phyloP scores from a whole-genome alignment of 2,329 filamentous ascomycete genomes.

The Fusarium floridanum region DNA sequence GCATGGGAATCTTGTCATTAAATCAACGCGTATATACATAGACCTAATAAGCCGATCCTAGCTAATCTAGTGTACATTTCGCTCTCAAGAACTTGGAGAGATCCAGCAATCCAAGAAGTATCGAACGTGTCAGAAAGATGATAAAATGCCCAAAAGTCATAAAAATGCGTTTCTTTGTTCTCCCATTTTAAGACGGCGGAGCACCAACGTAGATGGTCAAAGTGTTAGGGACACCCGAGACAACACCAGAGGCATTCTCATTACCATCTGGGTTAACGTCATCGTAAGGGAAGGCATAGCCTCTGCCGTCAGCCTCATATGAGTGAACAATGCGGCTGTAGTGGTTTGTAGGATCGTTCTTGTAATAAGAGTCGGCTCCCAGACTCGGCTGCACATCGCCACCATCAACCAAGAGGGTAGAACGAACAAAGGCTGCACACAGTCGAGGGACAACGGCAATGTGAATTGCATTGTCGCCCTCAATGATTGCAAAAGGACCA shows the following conservation, averaged over 20 bases:
- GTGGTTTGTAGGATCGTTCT: slow-evolving; percentile 61
- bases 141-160: not conserved
- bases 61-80: not conserved
- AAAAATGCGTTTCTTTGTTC: not conserved
- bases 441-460: slow-evolving; percentile 60
- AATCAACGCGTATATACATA: not conserved
- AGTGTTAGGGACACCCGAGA: slow-evolving; percentile 40
- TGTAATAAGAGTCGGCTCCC: slow-evolving; percentile 58
- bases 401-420: slow-evolving; percentile 59
- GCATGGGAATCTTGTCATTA: not conserved
- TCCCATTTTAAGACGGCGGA: slow-evolving; percentile 14
- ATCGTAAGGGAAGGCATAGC: slow-evolving; percentile 77
- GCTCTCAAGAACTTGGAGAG: not conserved
- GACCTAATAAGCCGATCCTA: not conserved
- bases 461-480: slow-evolving; percentile 56
- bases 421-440: slow-evolving; percentile 65
- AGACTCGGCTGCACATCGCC: slow-evolving; percentile 61
- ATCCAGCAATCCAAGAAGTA: slow-evolving; percentile 2
- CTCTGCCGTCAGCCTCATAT: slow-evolving; percentile 69
- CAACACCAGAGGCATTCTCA: slow-evolving; percentile 61
- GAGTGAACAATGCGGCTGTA: slow-evolving; percentile 72
- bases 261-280: slow-evolving; percentile 72
- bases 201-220: slow-evolving; percentile 48
- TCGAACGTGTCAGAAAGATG: not conserved
- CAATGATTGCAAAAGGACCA: slow-evolving; percentile 58